phyloP scores from a whole-genome alignment of 2,329 filamentous ascomycete genomes.

The Dichotomopilus funicola region DNA sequence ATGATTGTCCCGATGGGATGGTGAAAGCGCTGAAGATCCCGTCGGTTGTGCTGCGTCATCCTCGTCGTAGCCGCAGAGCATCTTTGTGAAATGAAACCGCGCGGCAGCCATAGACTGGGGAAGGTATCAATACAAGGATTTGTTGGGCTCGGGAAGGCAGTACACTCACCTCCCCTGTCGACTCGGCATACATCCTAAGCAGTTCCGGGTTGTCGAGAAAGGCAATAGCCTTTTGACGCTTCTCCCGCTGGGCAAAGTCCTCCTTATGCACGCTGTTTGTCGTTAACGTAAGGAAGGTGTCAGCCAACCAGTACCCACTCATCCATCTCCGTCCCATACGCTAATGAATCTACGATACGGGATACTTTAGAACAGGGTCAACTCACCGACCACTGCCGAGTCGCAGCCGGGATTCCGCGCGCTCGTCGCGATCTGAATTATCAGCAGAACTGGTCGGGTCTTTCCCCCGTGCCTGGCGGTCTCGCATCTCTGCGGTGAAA shows the following conservation, averaged over 20 bases:
- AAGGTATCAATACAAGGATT: neutral
- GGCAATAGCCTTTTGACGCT: constrained; percentile 43
- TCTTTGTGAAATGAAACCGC: constrained; percentile 48
- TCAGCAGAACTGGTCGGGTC: constrained; percentile 40
- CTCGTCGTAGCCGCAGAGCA: constrained; percentile 48
- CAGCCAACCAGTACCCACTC: neutral
- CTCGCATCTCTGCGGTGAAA: constrained; percentile 49
- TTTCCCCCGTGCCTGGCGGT: constrained; percentile 53
- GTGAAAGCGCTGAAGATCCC: neutral
- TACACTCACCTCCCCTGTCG: constrained; percentile 45
- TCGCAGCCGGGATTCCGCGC: constrained; percentile 15
- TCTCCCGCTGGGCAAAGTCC: constrained; percentile 37
- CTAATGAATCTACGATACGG: no score
- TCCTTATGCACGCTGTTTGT: constrained; percentile 28
- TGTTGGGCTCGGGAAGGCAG: neutral
- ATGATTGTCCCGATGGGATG: neutral
- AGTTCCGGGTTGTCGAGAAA: constrained; percentile 52
- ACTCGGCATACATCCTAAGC: constrained; percentile 53
- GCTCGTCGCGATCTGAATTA: constrained; percentile 28
- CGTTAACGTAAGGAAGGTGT: neutral
- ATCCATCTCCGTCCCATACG: neutral
- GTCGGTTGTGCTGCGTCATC: constrained; percentile 17
- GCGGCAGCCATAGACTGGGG: constrained; percentile 47
- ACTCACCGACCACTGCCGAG: constrained; percentile 14
- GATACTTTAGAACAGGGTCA: neutral